Evolutionary conservation across 2,329 filamentous ascomycete species (phyloP).

Genomic region (Hypoxylon sp.): DNA sequence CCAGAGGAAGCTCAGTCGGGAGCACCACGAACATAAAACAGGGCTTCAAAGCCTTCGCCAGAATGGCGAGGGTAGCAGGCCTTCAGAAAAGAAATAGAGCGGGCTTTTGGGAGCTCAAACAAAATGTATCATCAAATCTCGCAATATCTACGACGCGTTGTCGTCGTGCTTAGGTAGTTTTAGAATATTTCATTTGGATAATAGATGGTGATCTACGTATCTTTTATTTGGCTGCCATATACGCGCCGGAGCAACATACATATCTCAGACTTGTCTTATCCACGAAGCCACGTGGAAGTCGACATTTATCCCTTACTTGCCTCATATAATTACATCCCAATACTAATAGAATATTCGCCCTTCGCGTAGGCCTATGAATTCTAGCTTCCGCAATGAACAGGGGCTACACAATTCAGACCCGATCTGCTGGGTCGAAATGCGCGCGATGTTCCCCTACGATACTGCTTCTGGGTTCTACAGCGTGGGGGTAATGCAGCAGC

Average conservation of each 20-base stretch:
- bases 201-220: conserved; percentile 7
- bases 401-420: not conserved
- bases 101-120: not conserved
- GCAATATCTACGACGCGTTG: not conserved
- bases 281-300: not conserved
- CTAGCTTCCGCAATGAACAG: not conserved
- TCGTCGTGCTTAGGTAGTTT: conserved; percentile 14
- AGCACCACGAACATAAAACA: conserved; percentile 72
- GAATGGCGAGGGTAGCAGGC: conserved; percentile 27
- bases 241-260: not conserved
- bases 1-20: conserved; percentile 66
- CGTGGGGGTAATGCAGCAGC: not conserved
- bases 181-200: not conserved
- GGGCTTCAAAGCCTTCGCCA: conserved; percentile 62
- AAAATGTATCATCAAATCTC: not conserved
- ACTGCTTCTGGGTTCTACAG: not conserved
- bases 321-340: not conserved
- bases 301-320: not conserved
- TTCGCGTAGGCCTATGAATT: not conserved
- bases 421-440: not conserved
- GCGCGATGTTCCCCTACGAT: not conserved
- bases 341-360: not conserved
- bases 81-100: conserved; percentile 30
- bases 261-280: not conserved
- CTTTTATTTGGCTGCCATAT: not conserved